A percentile compares a stretch with the other conserved stretches of the same genome.
Conservation (phyloP, 2,329 filamentous ascomycete species). For the Curvularia spicifera region DNA sequence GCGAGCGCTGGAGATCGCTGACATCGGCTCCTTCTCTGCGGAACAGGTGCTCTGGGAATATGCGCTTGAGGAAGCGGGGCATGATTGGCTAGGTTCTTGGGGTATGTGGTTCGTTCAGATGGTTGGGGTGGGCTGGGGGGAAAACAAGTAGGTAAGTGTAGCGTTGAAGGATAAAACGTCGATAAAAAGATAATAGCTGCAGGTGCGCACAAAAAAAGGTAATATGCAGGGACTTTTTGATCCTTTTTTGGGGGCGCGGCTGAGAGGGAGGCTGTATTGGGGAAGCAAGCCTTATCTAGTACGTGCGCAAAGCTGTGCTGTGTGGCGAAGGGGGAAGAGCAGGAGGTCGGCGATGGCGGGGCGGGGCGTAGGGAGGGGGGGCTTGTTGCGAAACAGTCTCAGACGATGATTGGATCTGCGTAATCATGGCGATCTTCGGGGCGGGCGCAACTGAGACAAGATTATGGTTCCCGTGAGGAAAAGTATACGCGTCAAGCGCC, state of each 20-base stretch:
- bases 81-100: slow-evolving; percentile 8
- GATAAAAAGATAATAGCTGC: neutral
- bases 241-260: neutral
- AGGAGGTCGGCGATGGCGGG: neutral
- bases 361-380: neutral
- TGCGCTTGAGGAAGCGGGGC: slow-evolving; percentile 32
- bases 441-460: neutral
- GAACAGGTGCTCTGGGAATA: slow-evolving; percentile 32
- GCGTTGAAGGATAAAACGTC: no score
- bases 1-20: slow-evolving; percentile 28
- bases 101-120: neutral
- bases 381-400: neutral
- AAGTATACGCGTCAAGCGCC: neutral
- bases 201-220: neutral
- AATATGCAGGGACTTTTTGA: neutral
- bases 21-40: slow-evolving; percentile 21
- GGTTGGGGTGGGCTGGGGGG: neutral
- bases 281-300: neutral
- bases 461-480: no score
- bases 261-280: neutral
- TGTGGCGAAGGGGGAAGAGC: neutral
- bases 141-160: neutral
- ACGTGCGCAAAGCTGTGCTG: neutral
- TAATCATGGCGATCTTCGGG: neutral
- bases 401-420: neutral